Conservation (phyloP, 139 green algal species). For the Chlorella sp. region DNA sequence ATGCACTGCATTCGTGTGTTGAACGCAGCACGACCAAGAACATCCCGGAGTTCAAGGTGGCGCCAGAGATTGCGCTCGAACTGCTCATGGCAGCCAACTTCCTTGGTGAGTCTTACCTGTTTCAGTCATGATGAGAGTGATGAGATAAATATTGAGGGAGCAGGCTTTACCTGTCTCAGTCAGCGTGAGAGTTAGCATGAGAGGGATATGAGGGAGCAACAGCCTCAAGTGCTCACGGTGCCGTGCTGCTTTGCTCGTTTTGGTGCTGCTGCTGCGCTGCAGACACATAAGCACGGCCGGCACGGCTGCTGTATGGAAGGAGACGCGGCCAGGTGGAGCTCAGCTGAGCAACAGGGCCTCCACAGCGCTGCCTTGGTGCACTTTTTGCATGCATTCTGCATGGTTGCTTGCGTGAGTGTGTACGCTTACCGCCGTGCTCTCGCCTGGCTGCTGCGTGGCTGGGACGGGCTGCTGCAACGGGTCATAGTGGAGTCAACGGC, state of each 20-base stretch:
- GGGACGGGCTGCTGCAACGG: not conserved
- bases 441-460: no score
- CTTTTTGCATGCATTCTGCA: not conserved
- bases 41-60: conserved; percentile 92
- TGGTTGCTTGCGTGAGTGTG: not conserved
- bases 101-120: conserved; percentile 40
- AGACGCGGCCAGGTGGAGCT: not conserved
- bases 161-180: no score
- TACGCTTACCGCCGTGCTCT: no score
- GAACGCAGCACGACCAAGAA: conserved; percentile 63
- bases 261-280: not conserved
- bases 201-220: no score
- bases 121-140: not conserved
- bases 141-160: not conserved
- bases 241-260: not conserved
- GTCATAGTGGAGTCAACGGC: no score
- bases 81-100: conserved; percentile 96
- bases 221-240: no score
- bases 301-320: not conserved
- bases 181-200: no score
- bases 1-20: no score
- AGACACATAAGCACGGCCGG: not conserved
- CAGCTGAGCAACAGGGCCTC: no score
- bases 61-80: conserved; percentile 82
- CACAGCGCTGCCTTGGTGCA: no score